A percentile compares a stretch with the other conserved stretches of the same genome.
Evolutionary conservation across 345 rosid genomes (phyloP).

Genomic region (Gossypium raimondii): DNA sequence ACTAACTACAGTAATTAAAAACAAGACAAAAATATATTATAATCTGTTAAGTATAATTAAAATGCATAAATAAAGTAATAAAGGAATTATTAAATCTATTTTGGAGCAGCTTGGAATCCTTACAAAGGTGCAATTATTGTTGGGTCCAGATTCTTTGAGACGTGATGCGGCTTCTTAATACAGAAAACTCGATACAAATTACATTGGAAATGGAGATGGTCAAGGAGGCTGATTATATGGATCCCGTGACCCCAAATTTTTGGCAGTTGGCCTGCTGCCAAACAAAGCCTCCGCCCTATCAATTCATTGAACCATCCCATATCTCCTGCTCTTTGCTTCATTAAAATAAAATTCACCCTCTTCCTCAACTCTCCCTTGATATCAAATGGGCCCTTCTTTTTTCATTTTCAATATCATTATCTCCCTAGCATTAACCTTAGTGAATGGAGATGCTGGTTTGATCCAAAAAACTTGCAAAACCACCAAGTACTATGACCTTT

Average conservation of each 20-base stretch:
- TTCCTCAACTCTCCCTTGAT: neutral
- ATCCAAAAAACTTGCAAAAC: conserved; percentile 63
- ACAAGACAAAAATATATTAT: too few species aligned
- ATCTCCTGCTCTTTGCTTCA: neutral
- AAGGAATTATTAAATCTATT: too few species aligned
- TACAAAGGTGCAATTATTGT: neutral
- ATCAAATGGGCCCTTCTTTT: conserved; percentile 18
- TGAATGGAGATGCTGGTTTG: conserved; percentile 26
- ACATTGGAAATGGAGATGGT: conserved; percentile 5
- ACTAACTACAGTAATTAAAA: too few species aligned
- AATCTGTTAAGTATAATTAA: too few species aligned
- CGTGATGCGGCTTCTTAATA: neutral
- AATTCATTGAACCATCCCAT: neutral
- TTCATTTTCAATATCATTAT: conserved; percentile 22
- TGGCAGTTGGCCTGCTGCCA: neutral
- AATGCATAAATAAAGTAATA: too few species aligned
- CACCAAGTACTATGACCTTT: conserved; percentile 64
- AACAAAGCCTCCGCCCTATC: neutral
- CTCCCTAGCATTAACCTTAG: conserved; percentile 18
- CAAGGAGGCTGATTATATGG: neutral
- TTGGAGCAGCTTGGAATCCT: neutral
- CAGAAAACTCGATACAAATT: neutral
- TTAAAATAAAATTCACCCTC: neutral
- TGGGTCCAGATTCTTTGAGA: conserved; percentile 9
- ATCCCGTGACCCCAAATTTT: neutral